Evolutionary conservation across 2,329 filamentous ascomycete genomes (phyloP).

Genomic region (Albifimbria verrucaria): DNA sequence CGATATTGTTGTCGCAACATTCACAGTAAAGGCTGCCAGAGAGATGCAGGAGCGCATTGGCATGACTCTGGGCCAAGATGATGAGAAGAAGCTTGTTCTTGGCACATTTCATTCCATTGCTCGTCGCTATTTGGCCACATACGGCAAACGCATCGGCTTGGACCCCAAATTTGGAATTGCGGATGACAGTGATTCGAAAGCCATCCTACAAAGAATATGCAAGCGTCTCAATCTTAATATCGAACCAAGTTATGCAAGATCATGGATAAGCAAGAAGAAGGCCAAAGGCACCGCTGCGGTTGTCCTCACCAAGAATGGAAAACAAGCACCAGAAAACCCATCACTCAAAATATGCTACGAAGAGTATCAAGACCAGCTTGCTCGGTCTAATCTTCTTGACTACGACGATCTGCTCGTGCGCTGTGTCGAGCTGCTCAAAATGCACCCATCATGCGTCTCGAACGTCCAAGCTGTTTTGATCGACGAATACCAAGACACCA

Average conservation of each 20-base stretch:
- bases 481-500: conserved; percentile 97
- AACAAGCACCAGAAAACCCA: conserved; percentile 35
- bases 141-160: conserved; percentile 81
- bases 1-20: conserved; percentile 92
- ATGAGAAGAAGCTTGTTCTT: conserved; percentile 74
- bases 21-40: conserved; percentile 89
- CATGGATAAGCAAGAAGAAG: conserved; percentile 71
- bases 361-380: conserved; percentile 75
- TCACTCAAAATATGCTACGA: conserved; percentile 67
- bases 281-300: conserved; percentile 50
- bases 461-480: conserved; percentile 91
- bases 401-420: conserved; percentile 89
- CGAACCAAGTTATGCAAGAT: conserved; percentile 67
- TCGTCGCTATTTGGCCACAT: conserved; percentile 76
- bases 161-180: conserved; percentile 85
- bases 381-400: conserved; percentile 78
- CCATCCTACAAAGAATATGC: conserved; percentile 78
- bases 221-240: conserved; percentile 67
- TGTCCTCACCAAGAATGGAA: conserved; percentile 33
- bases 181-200: conserved; percentile 75
- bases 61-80: conserved; percentile 71
- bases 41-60: conserved; percentile 92
- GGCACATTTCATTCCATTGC: conserved; percentile 96
- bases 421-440: conserved; percentile 74
- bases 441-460: conserved; percentile 74